These are phyloP conservation scores for Inonotus hispidus DNA, from an alignment of 1,284 basidiomycete species.

Conservation along the genomic window DNA sequence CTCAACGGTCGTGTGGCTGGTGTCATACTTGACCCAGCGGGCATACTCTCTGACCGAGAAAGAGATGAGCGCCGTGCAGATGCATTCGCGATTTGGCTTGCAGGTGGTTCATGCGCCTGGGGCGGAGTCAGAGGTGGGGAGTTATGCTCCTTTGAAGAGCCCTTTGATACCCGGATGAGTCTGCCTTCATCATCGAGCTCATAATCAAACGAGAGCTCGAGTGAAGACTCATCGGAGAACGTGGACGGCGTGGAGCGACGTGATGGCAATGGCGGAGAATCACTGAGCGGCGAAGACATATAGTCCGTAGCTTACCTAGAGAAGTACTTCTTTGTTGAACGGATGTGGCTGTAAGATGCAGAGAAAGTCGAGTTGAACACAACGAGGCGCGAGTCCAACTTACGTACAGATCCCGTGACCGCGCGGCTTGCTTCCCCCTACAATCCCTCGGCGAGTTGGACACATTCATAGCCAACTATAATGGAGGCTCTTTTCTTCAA, in stretches of 20 bases:
- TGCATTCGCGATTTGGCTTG: neutral
- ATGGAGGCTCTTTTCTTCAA: slow-evolving; percentile 91
- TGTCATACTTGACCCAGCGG: neutral
- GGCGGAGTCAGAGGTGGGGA: slow-evolving; percentile 16
- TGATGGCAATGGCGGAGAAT: neutral
- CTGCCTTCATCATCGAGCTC: slow-evolving; percentile 12
- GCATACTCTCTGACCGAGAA: slow-evolving; percentile 19
- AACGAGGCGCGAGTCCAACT: slow-evolving; percentile 3
- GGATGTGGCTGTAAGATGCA: neutral
- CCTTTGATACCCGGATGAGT: slow-evolving; percentile 18
- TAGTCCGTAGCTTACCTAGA: neutral
- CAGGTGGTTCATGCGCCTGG: neutral
- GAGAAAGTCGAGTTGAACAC: neutral
- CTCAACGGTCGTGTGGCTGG: slow-evolving; percentile 5
- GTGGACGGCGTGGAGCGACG: neutral
- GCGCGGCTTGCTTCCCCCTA: neutral
- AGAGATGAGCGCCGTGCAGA: slow-evolving; percentile 13
- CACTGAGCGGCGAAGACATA: slow-evolving; percentile 8
- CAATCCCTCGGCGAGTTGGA: neutral
- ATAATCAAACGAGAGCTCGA: slow-evolving; percentile 19
- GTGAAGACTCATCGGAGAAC: slow-evolving; percentile 10
- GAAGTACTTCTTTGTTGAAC: neutral
- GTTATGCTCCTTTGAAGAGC: slow-evolving; percentile 1
- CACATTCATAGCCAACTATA: neutral
- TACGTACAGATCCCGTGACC: slow-evolving; percentile 1